phyloP scores from a whole-genome alignment of 805 yeast genomes.

The Ogataea siamensis region DNA sequence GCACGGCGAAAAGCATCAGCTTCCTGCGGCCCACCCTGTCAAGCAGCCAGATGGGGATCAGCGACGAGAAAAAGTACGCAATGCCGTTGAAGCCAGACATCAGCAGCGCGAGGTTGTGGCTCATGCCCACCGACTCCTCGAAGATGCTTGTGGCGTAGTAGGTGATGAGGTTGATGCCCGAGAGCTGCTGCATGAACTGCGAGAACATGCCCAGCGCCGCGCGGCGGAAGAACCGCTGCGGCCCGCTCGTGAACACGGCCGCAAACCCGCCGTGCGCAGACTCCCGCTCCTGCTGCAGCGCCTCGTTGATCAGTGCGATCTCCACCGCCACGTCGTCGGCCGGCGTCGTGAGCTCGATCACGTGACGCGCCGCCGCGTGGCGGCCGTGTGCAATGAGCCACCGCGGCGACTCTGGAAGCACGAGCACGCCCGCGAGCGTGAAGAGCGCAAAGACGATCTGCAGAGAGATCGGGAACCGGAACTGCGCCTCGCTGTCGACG shows the following conservation, averaged over 20 bases:
- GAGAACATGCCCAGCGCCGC: slow-evolving; percentile 50
- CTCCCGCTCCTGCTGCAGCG: slow-evolving; percentile 46
- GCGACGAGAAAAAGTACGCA: slow-evolving; percentile 47
- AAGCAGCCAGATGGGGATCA: slow-evolving; percentile 50
- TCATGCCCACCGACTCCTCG: slow-evolving; percentile 45
- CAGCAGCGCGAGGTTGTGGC: slow-evolving; percentile 42
- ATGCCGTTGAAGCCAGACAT: slow-evolving; percentile 35
- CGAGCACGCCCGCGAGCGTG: slow-evolving; percentile 53
- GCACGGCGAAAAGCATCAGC: slow-evolving; percentile 58
- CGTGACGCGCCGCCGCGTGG: slow-evolving; percentile 49
- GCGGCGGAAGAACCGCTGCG: slow-evolving; percentile 41
- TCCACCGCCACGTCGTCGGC: slow-evolving; percentile 40
- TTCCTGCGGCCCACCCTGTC: slow-evolving; percentile 66
- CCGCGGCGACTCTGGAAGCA: slow-evolving; percentile 73
- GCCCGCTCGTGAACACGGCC: slow-evolving; percentile 38
- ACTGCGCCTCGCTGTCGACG: slow-evolving; percentile 48
- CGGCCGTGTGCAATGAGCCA: slow-evolving; percentile 55
- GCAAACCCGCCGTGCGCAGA: slow-evolving; percentile 53
- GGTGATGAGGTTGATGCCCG: slow-evolving; percentile 71
- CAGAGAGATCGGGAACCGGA: slow-evolving; percentile 66
- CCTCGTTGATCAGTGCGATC: slow-evolving; percentile 39
- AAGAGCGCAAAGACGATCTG: slow-evolving; percentile 58
- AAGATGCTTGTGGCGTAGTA: slow-evolving; percentile 69
- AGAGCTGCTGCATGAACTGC: slow-evolving; percentile 67
- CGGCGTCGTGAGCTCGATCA: slow-evolving; percentile 41